phyloP scores from a whole-genome alignment of 306 rosid genomes.

The Cucumis sativus region Cucumber_9930_V3 NC_026657.2:1279001-1279500 shows the following conservation, averaged over 20 bases:
- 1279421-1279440: constrained; percentile 53
- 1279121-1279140: too few species aligned
- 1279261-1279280: neutral
- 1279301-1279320: neutral
- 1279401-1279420: constrained; percentile 76
- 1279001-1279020: neutral
- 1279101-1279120: too few species aligned
- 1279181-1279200: too few species aligned
- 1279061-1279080: too few species aligned
- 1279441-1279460: constrained; percentile 79
- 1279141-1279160: too few species aligned
- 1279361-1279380: neutral
- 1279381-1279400: constrained; percentile 24
- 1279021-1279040: neutral
- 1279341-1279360: neutral
- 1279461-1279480: constrained; percentile 92
- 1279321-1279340: neutral
- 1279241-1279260: neutral
- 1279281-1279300: neutral
- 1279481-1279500: constrained; percentile 95
- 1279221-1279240: too few species aligned
- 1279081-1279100: too few species aligned
- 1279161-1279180: too few species aligned
- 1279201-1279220: too few species aligned
- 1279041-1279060: neutral